Percentiles rank a stretch among this genome's conserved stretches.
phyloP scores from a whole-genome alignment of 2,329 filamentous ascomycete genomes.

The Verticillium tricorpus region DNA sequence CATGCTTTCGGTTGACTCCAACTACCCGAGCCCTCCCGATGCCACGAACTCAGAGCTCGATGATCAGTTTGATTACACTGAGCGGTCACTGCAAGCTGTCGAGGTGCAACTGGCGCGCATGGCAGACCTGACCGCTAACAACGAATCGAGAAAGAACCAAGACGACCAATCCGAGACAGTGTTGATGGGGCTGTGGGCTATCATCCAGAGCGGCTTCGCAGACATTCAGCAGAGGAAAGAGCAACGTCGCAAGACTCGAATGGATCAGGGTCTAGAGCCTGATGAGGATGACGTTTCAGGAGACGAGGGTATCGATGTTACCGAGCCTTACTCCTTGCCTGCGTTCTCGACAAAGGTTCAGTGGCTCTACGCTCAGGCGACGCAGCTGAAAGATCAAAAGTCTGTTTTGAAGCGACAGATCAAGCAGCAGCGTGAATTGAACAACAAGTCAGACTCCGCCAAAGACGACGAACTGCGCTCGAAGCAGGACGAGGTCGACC shows the following conservation, averaged over 20 bases:
- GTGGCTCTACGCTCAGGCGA: constrained; percentile 72
- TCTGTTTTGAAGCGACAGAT: constrained; percentile 85
- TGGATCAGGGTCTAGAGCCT: constrained; percentile 52
- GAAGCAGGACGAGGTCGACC: constrained; percentile 53
- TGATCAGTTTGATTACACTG: constrained; percentile 65
- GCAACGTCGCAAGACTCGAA: constrained; percentile 46
- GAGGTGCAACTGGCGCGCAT: constrained; percentile 37
- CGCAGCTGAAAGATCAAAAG: constrained; percentile 79
- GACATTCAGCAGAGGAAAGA: constrained; percentile 50
- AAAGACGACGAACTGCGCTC: constrained; percentile 60
- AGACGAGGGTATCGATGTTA: constrained; percentile 53
- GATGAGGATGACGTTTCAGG: constrained; percentile 60
- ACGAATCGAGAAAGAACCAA: constrained; percentile 1
- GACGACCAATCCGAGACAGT: constrained; percentile 52
- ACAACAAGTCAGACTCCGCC: constrained; percentile 75
- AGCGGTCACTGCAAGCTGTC: constrained; percentile 51
- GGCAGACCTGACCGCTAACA: constrained; percentile 23
- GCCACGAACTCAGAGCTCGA: constrained; percentile 53
- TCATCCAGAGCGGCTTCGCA: constrained; percentile 50
- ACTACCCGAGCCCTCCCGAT: constrained; percentile 54
- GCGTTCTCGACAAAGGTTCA: constrained; percentile 78
- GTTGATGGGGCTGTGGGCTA: constrained; percentile 52
- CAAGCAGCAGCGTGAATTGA: constrained; percentile 90
- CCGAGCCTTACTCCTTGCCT: constrained; percentile 64
- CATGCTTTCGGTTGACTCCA: constrained; percentile 42